phyloP scores from a whole-genome alignment of 768 basidiomycete species.

The Lactarius vividus region DNA sequence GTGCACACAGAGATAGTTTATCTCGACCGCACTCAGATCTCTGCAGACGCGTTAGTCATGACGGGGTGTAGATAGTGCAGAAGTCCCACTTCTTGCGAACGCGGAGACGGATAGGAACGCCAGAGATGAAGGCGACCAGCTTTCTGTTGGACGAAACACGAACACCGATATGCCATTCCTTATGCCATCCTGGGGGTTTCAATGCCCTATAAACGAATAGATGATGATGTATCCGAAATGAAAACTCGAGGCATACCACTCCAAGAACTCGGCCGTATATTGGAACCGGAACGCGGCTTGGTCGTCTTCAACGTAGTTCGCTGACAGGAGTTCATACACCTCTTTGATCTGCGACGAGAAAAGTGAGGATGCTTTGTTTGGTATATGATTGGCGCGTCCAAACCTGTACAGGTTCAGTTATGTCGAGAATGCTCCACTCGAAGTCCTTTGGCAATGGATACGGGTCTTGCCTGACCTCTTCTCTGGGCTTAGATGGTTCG shows the following conservation, averaged over 20 bases:
- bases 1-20: slow-evolving; percentile 97
- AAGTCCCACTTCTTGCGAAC: slow-evolving; percentile 73
- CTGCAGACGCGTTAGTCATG: slow-evolving; percentile 39
- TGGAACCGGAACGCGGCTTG: slow-evolving; percentile 96
- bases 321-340: slow-evolving; percentile 85
- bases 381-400: slow-evolving; percentile 17
- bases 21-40: slow-evolving; percentile 73
- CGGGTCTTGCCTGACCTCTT: slow-evolving; percentile 84
- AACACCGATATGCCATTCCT: slow-evolving; percentile 96
- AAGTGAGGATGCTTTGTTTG: slow-evolving; percentile 2
- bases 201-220: slow-evolving; percentile 63
- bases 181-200: slow-evolving; percentile 87
- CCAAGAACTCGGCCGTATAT: slow-evolving; percentile 90
- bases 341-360: slow-evolving; percentile 68
- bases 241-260: slow-evolving; percentile 57
- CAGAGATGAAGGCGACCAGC: slow-evolving; percentile 95
- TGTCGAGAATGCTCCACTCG: slow-evolving; percentile 83
- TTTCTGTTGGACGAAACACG: slow-evolving; percentile 88
- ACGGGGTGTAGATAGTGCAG: slow-evolving; percentile 3
- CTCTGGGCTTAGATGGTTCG: slow-evolving; percentile 71
- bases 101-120: slow-evolving; percentile 82
- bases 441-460: slow-evolving; percentile 90
- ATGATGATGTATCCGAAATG: not conserved
- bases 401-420: slow-evolving; percentile 74
- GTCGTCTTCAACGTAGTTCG: slow-evolving; percentile 96